Conservation (phyloP, 164 flowering plant genomes). For the Amborella trichopoda region DNA sequence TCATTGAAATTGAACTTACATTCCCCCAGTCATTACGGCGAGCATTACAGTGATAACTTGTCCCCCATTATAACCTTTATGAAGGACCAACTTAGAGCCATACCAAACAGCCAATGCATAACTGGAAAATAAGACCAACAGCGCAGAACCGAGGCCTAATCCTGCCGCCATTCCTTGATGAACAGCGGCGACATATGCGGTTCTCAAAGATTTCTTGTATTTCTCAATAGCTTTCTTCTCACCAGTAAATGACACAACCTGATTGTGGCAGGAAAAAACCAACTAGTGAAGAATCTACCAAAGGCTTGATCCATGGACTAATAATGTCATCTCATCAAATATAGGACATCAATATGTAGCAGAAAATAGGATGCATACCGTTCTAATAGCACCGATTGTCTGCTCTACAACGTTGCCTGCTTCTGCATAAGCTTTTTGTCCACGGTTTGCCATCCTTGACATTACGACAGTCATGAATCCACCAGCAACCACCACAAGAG, state of each 20-base stretch:
- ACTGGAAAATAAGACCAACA: slow-evolving; percentile 20
- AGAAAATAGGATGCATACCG: too few relatives aligned
- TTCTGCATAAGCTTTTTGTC: slow-evolving; percentile 22
- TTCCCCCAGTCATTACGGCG: slow-evolving; percentile 46
- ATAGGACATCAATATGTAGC: too few relatives aligned
- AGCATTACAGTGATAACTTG: slow-evolving; percentile 45
- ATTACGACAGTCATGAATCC: slow-evolving; percentile 12
- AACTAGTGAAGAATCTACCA: too few relatives aligned
- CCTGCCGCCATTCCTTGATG: slow-evolving; percentile 58
- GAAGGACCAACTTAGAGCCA: slow-evolving; percentile 39
- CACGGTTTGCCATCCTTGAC: slow-evolving; percentile 18
- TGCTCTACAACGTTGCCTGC: slow-evolving; percentile 25
- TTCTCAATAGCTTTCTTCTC: slow-evolving; percentile 47
- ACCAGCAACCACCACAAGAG: slow-evolving; percentile 11
- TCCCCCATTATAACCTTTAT: slow-evolving; percentile 58
- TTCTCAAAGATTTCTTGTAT: slow-evolving; percentile 29
- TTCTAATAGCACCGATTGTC: slow-evolving; percentile 24
- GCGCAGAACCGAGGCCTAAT: slow-evolving; percentile 31
- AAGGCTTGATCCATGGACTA: too few relatives aligned
- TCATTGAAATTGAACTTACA: too few relatives aligned
- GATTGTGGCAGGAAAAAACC: too few relatives aligned
- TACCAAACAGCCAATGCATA: slow-evolving; percentile 66
- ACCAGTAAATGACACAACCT: slow-evolving; percentile 72
- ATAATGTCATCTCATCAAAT: too few relatives aligned
- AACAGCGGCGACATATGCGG: slow-evolving; percentile 24